A percentile compares a stretch with the other conserved stretches of the same genome.
Evolutionary conservation across 352 stramenopile species (phyloP).

Genomic region (Globisporangium cederbergense): DNA sequence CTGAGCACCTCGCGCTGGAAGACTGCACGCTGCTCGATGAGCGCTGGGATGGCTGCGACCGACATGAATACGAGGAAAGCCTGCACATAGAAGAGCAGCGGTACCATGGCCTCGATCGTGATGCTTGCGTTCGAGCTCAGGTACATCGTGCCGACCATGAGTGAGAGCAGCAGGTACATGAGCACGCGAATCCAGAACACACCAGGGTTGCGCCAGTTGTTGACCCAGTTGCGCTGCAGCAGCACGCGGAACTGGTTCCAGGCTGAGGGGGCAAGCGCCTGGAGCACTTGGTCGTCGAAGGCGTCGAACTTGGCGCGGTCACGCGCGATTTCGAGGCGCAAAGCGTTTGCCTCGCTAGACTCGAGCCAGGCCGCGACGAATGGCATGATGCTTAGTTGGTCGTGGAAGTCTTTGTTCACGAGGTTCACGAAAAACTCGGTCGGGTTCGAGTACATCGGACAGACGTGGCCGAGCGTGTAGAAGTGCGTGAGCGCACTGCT

Average conservation of each 20-base stretch:
- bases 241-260: slow-evolving; percentile 55
- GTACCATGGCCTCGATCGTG: slow-evolving; percentile 35
- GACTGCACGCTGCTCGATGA: slow-evolving; percentile 82
- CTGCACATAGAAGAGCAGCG: slow-evolving; percentile 87
- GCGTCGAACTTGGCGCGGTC: slow-evolving; percentile 22
- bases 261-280: slow-evolving; percentile 33
- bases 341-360: slow-evolving; percentile 24
- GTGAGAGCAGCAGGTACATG: slow-evolving; percentile 77
- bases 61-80: slow-evolving; percentile 92
- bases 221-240: slow-evolving; percentile 50
- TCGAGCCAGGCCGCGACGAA: slow-evolving; percentile 33
- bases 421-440: slow-evolving; percentile 65
- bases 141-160: slow-evolving; percentile 81
- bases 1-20: slow-evolving; percentile 81
- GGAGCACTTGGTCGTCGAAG: slow-evolving; percentile 38
- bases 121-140: slow-evolving; percentile 37
- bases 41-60: slow-evolving; percentile 76
- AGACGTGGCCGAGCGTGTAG: slow-evolving; percentile 43
- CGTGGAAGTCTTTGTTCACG: slow-evolving; percentile 59
- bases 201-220: slow-evolving; percentile 67
- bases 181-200: slow-evolving; percentile 79
- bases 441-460: slow-evolving; percentile 67
- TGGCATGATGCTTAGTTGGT: slow-evolving; percentile 28
- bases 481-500: slow-evolving; percentile 48
- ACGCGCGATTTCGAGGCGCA: slow-evolving; percentile 28